Evolutionary conservation across 805 yeast species (phyloP).

Genomic region (Metschnikowia kofuensis): DNA sequence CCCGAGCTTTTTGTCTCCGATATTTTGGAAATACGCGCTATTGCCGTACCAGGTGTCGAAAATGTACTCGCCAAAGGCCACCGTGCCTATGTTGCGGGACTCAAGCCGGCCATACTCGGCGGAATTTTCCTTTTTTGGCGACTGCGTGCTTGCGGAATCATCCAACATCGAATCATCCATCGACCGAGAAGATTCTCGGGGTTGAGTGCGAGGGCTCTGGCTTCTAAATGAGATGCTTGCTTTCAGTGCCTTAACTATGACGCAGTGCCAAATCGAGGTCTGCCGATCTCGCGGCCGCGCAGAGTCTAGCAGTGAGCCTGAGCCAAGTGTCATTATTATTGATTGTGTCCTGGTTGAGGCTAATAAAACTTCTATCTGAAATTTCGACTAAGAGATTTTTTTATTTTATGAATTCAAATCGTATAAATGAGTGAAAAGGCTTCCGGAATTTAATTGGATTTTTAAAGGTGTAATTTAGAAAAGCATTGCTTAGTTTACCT

Average conservation of each 20-base stretch:
- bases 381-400: no score
- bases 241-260: background rate
- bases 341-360: no score
- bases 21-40: constrained; percentile 60
- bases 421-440: no score
- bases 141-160: background rate
- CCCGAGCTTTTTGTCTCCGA: constrained; percentile 28
- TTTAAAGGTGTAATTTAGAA: no score
- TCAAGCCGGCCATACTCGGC: constrained; percentile 57
- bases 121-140: background rate
- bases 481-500: no score
- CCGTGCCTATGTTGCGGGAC: constrained; percentile 59
- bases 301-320: no score
- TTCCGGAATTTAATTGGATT: no score
- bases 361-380: no score
- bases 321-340: no score
- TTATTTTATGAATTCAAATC: no score
- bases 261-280: background rate
- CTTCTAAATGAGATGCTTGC: background rate
- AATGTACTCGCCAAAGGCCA: constrained; percentile 64
- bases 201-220: background rate
- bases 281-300: no score
- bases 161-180: background rate
- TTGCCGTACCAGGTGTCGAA: constrained; percentile 89
- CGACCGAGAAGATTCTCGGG: background rate